Percentiles rank a stretch among this genome's conserved stretches.
Evolutionary conservation across 345 rosid species (phyloP).

Genomic region (sweet orange (Citrus sinensis)): DNA sequence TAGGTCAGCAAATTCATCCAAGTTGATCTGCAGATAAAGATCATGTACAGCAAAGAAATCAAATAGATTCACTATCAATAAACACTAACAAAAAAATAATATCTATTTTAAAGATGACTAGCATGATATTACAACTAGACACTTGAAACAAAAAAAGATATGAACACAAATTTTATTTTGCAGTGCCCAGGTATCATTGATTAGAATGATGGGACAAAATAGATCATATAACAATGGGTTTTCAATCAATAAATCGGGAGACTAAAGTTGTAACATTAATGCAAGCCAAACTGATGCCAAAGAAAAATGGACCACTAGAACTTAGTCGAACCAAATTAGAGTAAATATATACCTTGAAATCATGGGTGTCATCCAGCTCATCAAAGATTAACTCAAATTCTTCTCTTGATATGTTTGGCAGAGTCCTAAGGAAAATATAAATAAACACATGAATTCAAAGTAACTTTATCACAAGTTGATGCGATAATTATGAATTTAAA

Average conservation of each 20-base stretch:
- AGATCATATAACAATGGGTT: not conserved
- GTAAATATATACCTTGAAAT: conserved; percentile 69
- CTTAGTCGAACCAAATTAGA: not conserved
- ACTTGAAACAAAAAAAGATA: not conserved
- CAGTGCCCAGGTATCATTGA: not conserved
- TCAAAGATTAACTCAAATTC: conserved; percentile 83
- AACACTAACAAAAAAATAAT: not conserved
- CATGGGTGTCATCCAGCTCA: conserved; percentile 88
- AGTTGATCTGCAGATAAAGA: conserved; percentile 56
- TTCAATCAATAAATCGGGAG: not conserved
- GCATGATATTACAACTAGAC: not conserved
- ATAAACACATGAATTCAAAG: not conserved
- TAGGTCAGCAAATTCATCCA: conserved; percentile 86
- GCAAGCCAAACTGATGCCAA: not conserved
- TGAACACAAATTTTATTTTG: not conserved
- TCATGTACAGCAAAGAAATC: conserved; percentile 4
- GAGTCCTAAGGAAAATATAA: conserved; percentile 47
- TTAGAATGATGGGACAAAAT: not conserved
- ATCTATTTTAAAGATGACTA: not conserved
- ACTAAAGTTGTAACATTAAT: not conserved
- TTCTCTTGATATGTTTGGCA: conserved; percentile 82
- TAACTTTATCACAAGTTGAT: conserved; percentile 7
- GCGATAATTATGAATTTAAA: not conserved
- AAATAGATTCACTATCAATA: not conserved
- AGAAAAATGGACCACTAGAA: not conserved